Evolutionary conservation across 306 rosid species (phyloP), one percentile per base, ranked within the genome.

Genomic region (Casuarina glauca): DNA sequence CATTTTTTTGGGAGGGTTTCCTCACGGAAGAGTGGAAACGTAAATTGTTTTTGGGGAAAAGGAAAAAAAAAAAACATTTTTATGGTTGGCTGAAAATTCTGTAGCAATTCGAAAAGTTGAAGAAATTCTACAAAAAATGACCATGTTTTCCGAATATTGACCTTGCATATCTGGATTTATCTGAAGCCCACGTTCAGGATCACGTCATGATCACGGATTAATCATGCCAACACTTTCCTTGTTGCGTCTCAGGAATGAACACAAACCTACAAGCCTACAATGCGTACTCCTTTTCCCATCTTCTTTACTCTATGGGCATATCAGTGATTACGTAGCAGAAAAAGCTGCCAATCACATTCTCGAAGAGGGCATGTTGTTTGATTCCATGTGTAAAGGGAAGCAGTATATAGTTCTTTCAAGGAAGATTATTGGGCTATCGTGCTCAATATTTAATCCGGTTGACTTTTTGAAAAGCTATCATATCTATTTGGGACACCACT

Each of bases 281-380:
- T 64, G 54, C 78, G 6, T 80, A 71, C 67, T 78, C 82, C 77
- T 52, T 26, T 68, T 39, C 62, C 72, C 54, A 76, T 61, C 43
- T 74, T 5, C 35, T 62, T 45, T 42, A 17, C 4, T 13, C 13
- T 36, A 1, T 50, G 16, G 32, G 17, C 17, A 36, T 17, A 45
- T 62, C 17, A 9, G 9, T 39, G 9, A 39, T 1, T 12, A 9
- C 9, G 10, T n/a, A 38, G 11, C 4, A 2, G 41, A 15, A 20
- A 19, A 57, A 57, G 7, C 0, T 32, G 32, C 35, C 2, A 48
- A 48, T 9, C 51, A 11, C 20, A 57, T 20, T 10, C 38, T 12
- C 26, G 75, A 75, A 62, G 9, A 71, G 67, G 15, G 70, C 72
- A 19, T 38, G 58, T 75, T 42, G 51, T 75, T 78, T 44, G 49